A percentile compares a stretch with the other conserved stretches of the same genome.
Evolutionary conservation across 2,329 filamentous ascomycete species (phyloP).

Genomic region (Botrytis porri): DNA sequence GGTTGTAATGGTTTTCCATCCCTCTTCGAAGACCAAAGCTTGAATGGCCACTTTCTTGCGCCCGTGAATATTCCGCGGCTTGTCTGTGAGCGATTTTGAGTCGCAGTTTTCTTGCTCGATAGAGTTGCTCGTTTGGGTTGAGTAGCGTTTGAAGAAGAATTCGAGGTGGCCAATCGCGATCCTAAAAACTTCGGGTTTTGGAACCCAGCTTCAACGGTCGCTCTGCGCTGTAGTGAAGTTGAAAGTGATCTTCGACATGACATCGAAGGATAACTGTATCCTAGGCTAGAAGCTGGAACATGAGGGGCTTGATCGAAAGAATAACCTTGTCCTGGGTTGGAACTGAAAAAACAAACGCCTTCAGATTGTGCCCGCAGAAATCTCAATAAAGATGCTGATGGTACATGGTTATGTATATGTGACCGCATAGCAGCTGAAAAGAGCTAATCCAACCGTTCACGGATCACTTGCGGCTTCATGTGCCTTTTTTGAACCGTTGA

Average conservation of each 20-base stretch:
- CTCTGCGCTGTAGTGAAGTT: conserved; percentile 23
- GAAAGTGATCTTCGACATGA: conserved; percentile 26
- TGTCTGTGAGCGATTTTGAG: conserved; percentile 19
- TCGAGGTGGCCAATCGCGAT: conserved; percentile 24
- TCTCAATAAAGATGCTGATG: conserved; percentile 59
- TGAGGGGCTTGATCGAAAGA: conserved; percentile 31
- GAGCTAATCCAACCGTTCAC: conserved; percentile 19
- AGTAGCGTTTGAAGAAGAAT: background rate
- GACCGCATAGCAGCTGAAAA: conserved; percentile 37
- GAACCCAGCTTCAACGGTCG: conserved; percentile 30
- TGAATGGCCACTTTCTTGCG: conserved; percentile 30
- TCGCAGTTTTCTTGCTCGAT: conserved; percentile 17
- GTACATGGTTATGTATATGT: conserved; percentile 39
- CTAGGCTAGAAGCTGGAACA: conserved; percentile 17
- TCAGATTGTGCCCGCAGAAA: conserved; percentile 72
- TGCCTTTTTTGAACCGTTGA: background rate
- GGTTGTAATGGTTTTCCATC: conserved; percentile 46
- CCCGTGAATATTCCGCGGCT: conserved; percentile 27
- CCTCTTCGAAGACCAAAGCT: conserved; percentile 30
- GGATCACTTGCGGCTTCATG: conserved; percentile 18
- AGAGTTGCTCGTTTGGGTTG: conserved; percentile 13
- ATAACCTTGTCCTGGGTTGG: conserved; percentile 39
- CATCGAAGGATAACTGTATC: conserved; percentile 19
- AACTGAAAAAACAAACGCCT: conserved; percentile 50
- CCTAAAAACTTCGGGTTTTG: conserved; percentile 34